phyloP scores from a whole-genome alignment of 208 protist genomes.

The Naegleria gruberi region DNA sequence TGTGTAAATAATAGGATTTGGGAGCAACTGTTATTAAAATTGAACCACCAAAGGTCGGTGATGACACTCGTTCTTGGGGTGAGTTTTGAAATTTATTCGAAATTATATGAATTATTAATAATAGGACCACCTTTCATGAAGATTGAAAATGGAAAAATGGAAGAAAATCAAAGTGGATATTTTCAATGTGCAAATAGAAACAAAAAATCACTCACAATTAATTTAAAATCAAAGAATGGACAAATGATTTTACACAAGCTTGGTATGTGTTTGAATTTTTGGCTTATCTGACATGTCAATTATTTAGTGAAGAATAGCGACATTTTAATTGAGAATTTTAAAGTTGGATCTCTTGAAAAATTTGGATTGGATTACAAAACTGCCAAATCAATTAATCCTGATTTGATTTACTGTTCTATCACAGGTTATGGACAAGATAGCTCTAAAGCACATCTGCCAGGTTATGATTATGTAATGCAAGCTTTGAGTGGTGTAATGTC shows the following conservation, averaged over 20 bases:
- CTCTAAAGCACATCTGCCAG: conserved; percentile 8
- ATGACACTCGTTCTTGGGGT: conserved; percentile 31
- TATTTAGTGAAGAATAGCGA: conserved; percentile 3
- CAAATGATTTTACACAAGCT: neutral
- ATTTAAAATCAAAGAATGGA: conserved; percentile 25
- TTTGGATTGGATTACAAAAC: conserved; percentile 32
- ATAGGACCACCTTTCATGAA: conserved; percentile 21
- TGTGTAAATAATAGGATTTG: too few relatives aligned
- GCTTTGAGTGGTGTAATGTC: conserved; percentile 19
- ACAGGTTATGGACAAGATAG: conserved; percentile 29
- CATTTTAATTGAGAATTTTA: conserved; percentile 37
- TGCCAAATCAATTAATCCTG: conserved; percentile 23
- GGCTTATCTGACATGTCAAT: too few relatives aligned
- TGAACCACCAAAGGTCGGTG: conserved; percentile 24
- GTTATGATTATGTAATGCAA: conserved; percentile 33
- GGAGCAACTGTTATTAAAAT: conserved; percentile 34
- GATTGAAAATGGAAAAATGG: neutral
- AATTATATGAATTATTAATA: conserved; percentile 24
- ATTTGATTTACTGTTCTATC: conserved; percentile 34
- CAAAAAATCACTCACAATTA: conserved; percentile 30
- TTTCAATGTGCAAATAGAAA: conserved; percentile 33
- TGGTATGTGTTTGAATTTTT: too few relatives aligned
- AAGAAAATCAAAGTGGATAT: conserved; percentile 17
- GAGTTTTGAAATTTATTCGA: neutral
- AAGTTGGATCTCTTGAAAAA: conserved; percentile 20